Conservation (phyloP, 257 asterid genomes). For the Primulina tabacum region DNA sequence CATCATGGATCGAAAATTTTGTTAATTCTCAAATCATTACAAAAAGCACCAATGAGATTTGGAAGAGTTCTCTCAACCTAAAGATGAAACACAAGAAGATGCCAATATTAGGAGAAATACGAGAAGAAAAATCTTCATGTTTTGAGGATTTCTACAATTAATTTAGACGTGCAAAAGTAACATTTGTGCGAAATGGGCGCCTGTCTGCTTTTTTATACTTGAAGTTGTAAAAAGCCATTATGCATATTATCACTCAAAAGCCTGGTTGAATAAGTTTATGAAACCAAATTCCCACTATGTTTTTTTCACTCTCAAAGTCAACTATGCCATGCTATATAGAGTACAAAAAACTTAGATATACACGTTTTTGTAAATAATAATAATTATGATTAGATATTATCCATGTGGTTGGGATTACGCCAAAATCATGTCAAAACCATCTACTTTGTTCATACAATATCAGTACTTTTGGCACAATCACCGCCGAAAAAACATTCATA, state of each 20-base stretch:
- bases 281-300: slow-evolving; percentile 5
- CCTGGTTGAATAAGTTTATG: slow-evolving; percentile 5
- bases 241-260: slow-evolving; percentile 17
- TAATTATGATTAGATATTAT: too few species aligned
- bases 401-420: neutral
- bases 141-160: neutral
- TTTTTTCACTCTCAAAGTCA: slow-evolving; percentile 12
- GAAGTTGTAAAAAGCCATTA: neutral
- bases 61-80: slow-evolving; percentile 7
- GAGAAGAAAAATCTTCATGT: slow-evolving; percentile 11
- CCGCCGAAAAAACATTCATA: neutral
- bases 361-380: too few species aligned
- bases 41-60: neutral
- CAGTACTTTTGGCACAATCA: neutral
- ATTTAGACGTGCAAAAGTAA: too few species aligned
- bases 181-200: neutral
- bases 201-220: slow-evolving; percentile 2
- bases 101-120: slow-evolving; percentile 13
- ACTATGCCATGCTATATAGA: slow-evolving; percentile 5
- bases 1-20: neutral
- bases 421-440: neutral
- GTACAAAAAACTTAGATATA: neutral
- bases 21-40: neutral
- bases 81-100: slow-evolving; percentile 1
- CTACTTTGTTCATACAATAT: too few species aligned